Percentiles rank a stretch among this genome's conserved stretches.
Conservation (phyloP, 2,329 filamentous ascomycete genomes). For the Ophiosphaerella herpotricha region DNA sequence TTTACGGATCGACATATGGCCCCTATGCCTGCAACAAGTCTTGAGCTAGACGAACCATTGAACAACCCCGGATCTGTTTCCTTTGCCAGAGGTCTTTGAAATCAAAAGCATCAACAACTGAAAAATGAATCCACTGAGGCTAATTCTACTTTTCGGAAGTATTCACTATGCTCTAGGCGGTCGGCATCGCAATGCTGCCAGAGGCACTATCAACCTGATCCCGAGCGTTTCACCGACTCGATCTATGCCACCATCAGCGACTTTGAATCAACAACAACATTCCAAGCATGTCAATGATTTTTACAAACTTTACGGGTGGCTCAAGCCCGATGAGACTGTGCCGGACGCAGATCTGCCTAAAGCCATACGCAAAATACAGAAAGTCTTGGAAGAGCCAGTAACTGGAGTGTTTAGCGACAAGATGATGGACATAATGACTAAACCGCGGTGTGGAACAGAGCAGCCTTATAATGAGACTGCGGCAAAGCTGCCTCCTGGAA, state of each 20-base stretch:
- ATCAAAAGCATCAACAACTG: constrained; percentile 7
- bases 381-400: constrained; percentile 26
- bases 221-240: constrained; percentile 22
- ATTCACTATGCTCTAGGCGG: constrained; percentile 9
- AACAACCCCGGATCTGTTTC: background rate
- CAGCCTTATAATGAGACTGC: constrained; percentile 29
- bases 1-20: background rate
- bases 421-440: constrained; percentile 31
- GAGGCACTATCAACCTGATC: constrained; percentile 21
- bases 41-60: constrained; percentile 3
- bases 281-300: constrained; percentile 36
- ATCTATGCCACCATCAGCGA: constrained; percentile 4
- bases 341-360: constrained; percentile 26
- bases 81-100: background rate
- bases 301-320: constrained; percentile 36
- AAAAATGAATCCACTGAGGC: constrained; percentile 16
- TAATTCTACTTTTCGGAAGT: constrained; percentile 6
- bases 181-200: constrained; percentile 3
- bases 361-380: constrained; percentile 36
- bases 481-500: constrained; percentile 8
- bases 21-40: background rate
- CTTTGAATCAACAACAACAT: constrained; percentile 23
- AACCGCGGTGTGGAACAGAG: constrained; percentile 30
- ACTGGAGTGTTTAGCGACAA: constrained; percentile 31
- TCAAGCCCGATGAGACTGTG: constrained; percentile 23